These are phyloP conservation scores for Aeschynomene evenia DNA, from an alignment of 306 rosid genomes.

Conservation along the genomic window DNA sequence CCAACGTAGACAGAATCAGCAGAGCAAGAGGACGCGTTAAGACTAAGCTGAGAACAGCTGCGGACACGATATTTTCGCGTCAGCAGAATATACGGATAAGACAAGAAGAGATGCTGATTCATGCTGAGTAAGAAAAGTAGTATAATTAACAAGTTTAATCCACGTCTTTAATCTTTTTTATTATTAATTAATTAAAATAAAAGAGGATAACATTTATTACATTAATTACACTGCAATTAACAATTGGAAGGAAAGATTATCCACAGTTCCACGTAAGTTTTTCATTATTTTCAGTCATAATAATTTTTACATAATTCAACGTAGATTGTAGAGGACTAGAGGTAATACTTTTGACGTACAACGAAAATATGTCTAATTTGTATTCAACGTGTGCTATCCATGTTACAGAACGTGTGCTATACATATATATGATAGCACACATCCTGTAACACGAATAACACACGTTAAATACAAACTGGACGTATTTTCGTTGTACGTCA, in stretches of 20 bases:
- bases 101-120: constrained; percentile 20
- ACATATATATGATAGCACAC: too few relatives aligned
- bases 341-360: too few relatives aligned
- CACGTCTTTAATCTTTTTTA: neutral
- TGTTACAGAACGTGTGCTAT: too few relatives aligned
- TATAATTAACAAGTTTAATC: neutral
- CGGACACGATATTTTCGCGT: constrained; percentile 28
- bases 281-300: too few relatives aligned
- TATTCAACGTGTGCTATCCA: too few relatives aligned
- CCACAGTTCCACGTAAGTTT: neutral
- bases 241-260: neutral
- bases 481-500: too few relatives aligned
- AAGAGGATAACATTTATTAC: neutral
- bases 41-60: constrained; percentile 25
- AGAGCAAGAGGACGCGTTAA: constrained; percentile 10
- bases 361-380: too few relatives aligned
- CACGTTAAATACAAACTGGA: too few relatives aligned
- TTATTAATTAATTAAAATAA: neutral
- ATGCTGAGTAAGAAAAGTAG: constrained; percentile 23
- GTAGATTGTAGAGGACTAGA: too few relatives aligned
- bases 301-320: too few relatives aligned
- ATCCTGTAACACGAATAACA: too few relatives aligned
- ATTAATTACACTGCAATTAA: neutral
- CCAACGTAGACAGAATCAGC: constrained; percentile 6
- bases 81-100: constrained; percentile 50